phyloP scores from a whole-genome alignment of 225 moss, liverwort and hornwort genomes.

The Sphagnum tenellum region DNA sequence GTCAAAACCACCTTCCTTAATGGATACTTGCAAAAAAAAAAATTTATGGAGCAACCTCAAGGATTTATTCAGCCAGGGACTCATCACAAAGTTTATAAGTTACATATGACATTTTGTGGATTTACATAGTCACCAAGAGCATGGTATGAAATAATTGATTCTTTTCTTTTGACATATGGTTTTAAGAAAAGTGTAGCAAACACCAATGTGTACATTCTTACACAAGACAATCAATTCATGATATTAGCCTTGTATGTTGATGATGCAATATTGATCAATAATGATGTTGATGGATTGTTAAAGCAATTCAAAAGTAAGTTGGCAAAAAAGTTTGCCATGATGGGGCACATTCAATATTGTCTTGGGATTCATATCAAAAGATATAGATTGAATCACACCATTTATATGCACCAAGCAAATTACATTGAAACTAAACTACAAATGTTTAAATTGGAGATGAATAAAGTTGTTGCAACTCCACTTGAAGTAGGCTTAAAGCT shows the following conservation, averaged over 20 bases:
- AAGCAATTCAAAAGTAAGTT: neutral
- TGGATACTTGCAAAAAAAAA: neutral
- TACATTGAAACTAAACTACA: neutral
- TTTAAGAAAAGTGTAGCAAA: neutral
- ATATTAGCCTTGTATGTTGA: neutral
- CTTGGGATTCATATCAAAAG: neutral
- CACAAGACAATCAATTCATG: neutral
- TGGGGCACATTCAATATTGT: neutral
- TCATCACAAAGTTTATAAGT: neutral
- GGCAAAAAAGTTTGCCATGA: neutral
- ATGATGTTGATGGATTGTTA: neutral
- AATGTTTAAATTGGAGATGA: neutral
- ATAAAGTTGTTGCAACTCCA: slow-evolving; percentile 1
- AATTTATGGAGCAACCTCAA: neutral
- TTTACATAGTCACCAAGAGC: neutral
- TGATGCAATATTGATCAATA: neutral
- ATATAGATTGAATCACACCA: neutral
- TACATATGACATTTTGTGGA: neutral
- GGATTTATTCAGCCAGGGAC: neutral
- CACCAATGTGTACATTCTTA: neutral
- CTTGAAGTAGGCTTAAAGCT: slow-evolving; percentile 4
- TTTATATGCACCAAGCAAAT: slow-evolving; percentile 1
- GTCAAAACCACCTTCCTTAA: neutral
- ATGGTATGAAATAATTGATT: neutral
- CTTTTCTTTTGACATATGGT: neutral